Evolutionary conservation across 768 basidiomycete species (phyloP), one percentile per base, ranked within the genome.

Genomic region (Russula earlei): DNA sequence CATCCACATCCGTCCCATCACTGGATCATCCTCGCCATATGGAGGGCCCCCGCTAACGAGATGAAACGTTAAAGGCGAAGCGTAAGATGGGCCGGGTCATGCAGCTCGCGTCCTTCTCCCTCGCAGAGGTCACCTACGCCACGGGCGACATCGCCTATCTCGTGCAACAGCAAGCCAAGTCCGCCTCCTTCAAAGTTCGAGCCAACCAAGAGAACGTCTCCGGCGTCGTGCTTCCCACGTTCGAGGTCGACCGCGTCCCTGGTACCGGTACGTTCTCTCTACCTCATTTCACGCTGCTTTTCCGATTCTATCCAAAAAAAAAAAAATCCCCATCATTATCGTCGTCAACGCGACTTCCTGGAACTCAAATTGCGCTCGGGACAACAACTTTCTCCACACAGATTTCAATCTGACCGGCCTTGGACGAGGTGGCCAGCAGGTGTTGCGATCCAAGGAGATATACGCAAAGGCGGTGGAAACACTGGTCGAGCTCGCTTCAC

Each of bases 1-100:
- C n/a, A n/a, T n/a, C n/a, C n/a, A n/a, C n/a, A n/a, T n/a, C n/a
- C n/a, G n/a, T n/a, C n/a, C n/a, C n/a, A n/a, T n/a, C n/a, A n/a
- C n/a, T n/a, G n/a, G n/a, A n/a, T n/a, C n/a, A n/a, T n/a, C n/a
- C n/a, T n/a, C n/a, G n/a, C n/a, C n/a, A n/a, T n/a, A n/a, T n/a
- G n/a, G n/a, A n/a, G n/a, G n/a, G n/a, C n/a, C n/a, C n/a, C 20
- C 9, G 4, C 48, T 49, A n/a, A 49, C 20, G 19, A 22, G 33
- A 33, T 14, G 6, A 37, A 36, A 9, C 8, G 31, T 4, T 41
- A 19, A 55, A 98, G 94, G 95, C 96, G 10, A 99, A 99, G 71
- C 82, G 93, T 56, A 94, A 97, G 74, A 99, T 98, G 96, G 96
- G 96, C 29, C 80, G 90, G 56, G 94, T 98, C 24, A 96, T 99